Conservation (phyloP, 163 green algal genomes). For the Chloromonas sp. region DNA sequence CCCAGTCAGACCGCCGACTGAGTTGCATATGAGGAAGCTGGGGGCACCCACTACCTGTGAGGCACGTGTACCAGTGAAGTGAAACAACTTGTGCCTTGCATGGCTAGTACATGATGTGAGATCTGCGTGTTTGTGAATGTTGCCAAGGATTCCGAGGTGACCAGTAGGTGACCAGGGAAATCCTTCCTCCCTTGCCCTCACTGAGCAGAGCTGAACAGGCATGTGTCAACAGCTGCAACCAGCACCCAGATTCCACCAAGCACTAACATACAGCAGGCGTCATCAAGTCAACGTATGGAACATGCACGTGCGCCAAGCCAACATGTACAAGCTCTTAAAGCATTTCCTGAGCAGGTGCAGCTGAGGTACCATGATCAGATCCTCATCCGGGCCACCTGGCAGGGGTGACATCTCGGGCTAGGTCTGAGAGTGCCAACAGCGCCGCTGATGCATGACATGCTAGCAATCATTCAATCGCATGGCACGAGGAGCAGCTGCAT, state of each 20-base stretch:
- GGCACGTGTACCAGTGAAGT: neutral
- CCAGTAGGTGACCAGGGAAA: neutral
- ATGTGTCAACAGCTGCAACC: neutral
- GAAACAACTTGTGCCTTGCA: neutral
- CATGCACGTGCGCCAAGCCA: no score
- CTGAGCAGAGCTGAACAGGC: neutral
- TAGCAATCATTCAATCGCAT: no score
- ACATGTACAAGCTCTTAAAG: no score
- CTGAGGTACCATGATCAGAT: no score
- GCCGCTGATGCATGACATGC: no score
- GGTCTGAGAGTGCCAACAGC: no score
- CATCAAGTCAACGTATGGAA: neutral
- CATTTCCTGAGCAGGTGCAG: no score
- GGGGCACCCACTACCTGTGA: conserved; percentile 50
- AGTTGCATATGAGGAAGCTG: conserved; percentile 82
- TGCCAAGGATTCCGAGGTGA: neutral
- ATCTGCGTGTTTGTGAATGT: neutral
- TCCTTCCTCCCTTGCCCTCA: neutral
- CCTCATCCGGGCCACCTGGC: no score
- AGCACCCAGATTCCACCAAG: no score
- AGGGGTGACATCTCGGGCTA: no score
- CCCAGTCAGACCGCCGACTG: conserved; percentile 68
- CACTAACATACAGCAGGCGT: no score
- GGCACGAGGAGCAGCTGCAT: no score
- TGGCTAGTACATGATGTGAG: neutral